These are phyloP conservation scores for Volutella citrinella DNA, from an alignment of 2,329 filamentous ascomycete genomes.

Conservation along the genomic window DNA sequence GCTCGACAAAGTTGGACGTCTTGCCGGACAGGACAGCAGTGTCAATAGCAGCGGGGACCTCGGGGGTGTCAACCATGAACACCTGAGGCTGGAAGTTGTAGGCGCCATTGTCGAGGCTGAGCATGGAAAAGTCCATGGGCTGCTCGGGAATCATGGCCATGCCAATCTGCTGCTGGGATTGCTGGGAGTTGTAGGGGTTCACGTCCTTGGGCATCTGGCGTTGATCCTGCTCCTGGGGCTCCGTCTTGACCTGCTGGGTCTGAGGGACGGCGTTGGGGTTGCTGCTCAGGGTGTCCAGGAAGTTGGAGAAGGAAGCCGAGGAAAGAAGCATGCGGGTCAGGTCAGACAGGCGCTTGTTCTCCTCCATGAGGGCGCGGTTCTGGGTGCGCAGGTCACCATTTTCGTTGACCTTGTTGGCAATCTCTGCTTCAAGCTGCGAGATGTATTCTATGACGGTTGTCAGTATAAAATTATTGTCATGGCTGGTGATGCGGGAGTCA, in stretches of 20 bases:
- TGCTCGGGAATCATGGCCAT: constrained; percentile 84
- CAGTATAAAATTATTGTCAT: constrained; percentile 7
- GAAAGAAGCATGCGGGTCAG: constrained; percentile 78
- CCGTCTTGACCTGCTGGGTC: constrained; percentile 34
- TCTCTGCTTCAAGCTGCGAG: constrained; percentile 85
- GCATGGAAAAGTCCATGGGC: constrained; percentile 68
- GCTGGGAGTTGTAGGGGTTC: constrained; percentile 56
- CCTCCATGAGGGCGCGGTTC: constrained; percentile 78
- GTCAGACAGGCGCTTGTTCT: constrained; percentile 78
- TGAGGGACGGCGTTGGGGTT: constrained; percentile 50
- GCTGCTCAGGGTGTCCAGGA: constrained; percentile 67
- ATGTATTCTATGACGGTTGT: constrained; percentile 75
- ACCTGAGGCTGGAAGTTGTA: constrained; percentile 67
- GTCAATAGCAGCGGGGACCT: constrained; percentile 60
- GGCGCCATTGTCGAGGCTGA: constrained; percentile 55
- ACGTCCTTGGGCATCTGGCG: constrained; percentile 62
- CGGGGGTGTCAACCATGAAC: constrained; percentile 72
- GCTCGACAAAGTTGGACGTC: constrained; percentile 52
- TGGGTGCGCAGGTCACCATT: constrained; percentile 75
- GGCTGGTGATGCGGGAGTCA: constrained; percentile 1
- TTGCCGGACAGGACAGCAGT: constrained; percentile 69
- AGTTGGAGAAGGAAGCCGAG: constrained; percentile 79
- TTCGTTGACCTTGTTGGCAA: constrained; percentile 80
- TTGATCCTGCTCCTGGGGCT: constrained; percentile 42
- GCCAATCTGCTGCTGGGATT: constrained; percentile 64